phyloP scores from a whole-genome alignment of 2,329 filamentous ascomycete species.

The Fusarium sambucinum region DNA sequence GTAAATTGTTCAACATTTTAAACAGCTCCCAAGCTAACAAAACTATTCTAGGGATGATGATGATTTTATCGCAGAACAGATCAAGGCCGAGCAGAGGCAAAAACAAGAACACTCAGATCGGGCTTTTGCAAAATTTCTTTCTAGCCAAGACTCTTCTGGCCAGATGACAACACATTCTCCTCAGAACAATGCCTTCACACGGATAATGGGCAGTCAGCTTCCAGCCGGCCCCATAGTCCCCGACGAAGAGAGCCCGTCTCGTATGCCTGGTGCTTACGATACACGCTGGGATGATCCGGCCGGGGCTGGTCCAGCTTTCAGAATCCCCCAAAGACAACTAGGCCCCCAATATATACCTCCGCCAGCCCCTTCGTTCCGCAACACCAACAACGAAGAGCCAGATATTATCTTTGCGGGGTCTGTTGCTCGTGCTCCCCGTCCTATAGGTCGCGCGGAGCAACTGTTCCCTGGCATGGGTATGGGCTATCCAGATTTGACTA shows the following conservation, averaged over 20 bases:
- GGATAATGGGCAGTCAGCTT: constrained; percentile 49
- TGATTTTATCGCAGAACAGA: constrained; percentile 51
- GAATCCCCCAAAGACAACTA: constrained; percentile 3
- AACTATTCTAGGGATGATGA: constrained; percentile 50
- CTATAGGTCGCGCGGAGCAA: constrained; percentile 6
- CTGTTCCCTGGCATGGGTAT: constrained; percentile 9
- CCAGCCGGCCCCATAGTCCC: constrained; percentile 17
- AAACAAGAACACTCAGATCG: constrained; percentile 48
- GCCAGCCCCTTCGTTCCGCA: neutral
- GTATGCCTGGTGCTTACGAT: constrained; percentile 43
- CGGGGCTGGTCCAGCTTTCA: constrained; percentile 5
- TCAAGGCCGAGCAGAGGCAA: constrained; percentile 52
- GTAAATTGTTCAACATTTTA: constrained; percentile 42
- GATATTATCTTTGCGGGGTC: constrained; percentile 18
- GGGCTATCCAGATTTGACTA: constrained; percentile 25
- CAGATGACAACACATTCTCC: constrained; percentile 7
- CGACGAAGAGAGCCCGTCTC: neutral
- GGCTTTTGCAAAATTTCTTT: constrained; percentile 48
- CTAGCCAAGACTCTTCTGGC: constrained; percentile 37
- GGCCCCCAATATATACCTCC: constrained; percentile 3
- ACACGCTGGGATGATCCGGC: constrained; percentile 35
- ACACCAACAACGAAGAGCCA: constrained; percentile 9
- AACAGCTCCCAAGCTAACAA: constrained; percentile 9
- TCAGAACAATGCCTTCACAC: constrained; percentile 44
- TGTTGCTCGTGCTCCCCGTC: constrained; percentile 3